Percentiles rank a stretch among this genome's conserved stretches.
Conservation (phyloP, 768 basidiomycete genomes). For the Boletellus ananiceps region DNA sequence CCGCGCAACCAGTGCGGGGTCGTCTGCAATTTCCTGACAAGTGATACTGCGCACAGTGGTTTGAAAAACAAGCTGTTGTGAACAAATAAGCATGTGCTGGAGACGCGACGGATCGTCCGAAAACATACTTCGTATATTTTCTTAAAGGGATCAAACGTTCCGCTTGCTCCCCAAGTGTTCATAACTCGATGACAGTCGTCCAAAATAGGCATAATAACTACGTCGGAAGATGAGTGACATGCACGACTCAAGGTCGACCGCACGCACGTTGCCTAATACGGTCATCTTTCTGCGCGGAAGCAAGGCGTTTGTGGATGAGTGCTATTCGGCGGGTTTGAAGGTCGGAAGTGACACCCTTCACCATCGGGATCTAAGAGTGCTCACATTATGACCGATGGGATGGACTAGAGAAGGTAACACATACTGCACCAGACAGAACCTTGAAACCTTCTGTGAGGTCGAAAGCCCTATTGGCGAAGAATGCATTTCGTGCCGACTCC, state of each 20-base stretch:
- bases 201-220: slow-evolving; percentile 64
- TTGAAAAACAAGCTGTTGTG: slow-evolving; percentile 61
- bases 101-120: background rate
- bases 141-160: slow-evolving; percentile 67
- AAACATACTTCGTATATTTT: slow-evolving; percentile 59
- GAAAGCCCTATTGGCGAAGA: slow-evolving; percentile 65
- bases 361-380: slow-evolving; percentile 60
- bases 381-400: slow-evolving; percentile 14
- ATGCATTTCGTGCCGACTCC: slow-evolving; percentile 60
- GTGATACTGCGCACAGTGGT: slow-evolving; percentile 65
- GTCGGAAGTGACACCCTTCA: slow-evolving; percentile 70
- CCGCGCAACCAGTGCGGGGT: slow-evolving; percentile 54
- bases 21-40: slow-evolving; percentile 65
- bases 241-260: background rate
- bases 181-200: slow-evolving; percentile 59
- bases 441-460: slow-evolving; percentile 79
- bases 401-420: slow-evolving; percentile 26
- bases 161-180: slow-evolving; percentile 61
- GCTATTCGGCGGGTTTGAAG: slow-evolving; percentile 57
- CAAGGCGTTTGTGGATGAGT: slow-evolving; percentile 68
- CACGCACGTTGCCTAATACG: slow-evolving; percentile 55
- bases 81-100: background rate
- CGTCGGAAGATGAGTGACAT: slow-evolving; percentile 9
- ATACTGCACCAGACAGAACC: slow-evolving; percentile 71
- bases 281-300: slow-evolving; percentile 57